Evolutionary conservation across 1,284 basidiomycete species (phyloP).

Genomic region (Apiotrichum domesticum): DNA sequence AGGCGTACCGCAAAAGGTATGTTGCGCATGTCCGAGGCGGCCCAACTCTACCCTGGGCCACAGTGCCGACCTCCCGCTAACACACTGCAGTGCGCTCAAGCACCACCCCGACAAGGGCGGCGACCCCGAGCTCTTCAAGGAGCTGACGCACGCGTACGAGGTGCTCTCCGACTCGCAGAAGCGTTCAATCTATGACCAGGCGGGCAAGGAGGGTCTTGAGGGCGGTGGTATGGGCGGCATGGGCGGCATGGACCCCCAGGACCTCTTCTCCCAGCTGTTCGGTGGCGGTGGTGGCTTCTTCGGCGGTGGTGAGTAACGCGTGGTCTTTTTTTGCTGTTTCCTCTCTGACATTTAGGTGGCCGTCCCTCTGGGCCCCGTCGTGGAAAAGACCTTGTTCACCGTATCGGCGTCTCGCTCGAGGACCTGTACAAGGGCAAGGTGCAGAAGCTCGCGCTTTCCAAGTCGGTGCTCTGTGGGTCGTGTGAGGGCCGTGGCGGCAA

Average conservation of each 20-base stretch:
- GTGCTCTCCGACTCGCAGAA: conserved; percentile 85
- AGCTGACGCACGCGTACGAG: conserved; percentile 95
- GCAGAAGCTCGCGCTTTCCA: conserved; percentile 93
- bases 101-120: conserved; percentile 96
- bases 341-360: conserved; percentile 6
- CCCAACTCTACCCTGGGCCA: not conserved
- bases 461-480: conserved; percentile 87
- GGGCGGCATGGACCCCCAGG: conserved; percentile 92
- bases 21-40: conserved; percentile 7
- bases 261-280: conserved; percentile 97
- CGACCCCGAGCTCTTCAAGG: conserved; percentile 95
- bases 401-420: conserved; percentile 90
- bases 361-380: conserved; percentile 77
- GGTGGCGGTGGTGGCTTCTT: conserved; percentile 61
- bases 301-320: conserved; percentile 49
- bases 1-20: conserved; percentile 90
- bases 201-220: conserved; percentile 89
- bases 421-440: conserved; percentile 99
- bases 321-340: not conserved
- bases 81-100: conserved; percentile 62
- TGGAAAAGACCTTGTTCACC: conserved; percentile 97
- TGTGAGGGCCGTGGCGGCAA: conserved; percentile 97
- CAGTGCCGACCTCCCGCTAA: not conserved
- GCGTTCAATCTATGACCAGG: conserved; percentile 78
- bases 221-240: conserved; percentile 70